A percentile compares a stretch with the other conserved stretches of the same genome.
Conservation (phyloP, 768 basidiomycete species). For the Boletus bicolor region DNA sequence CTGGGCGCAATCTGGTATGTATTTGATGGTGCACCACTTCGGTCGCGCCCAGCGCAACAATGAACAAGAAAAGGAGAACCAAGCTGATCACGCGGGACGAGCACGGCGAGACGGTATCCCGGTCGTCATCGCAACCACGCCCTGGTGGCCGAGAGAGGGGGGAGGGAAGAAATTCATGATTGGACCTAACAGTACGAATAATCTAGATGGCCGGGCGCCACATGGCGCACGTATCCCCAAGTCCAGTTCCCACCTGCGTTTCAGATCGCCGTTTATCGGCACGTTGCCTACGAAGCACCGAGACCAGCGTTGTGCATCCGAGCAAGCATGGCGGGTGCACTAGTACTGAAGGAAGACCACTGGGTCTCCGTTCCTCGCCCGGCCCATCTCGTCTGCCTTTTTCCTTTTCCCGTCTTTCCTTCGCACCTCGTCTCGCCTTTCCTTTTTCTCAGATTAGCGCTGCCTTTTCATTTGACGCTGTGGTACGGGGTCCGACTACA, state of each 20-base stretch:
- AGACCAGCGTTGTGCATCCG: too few species aligned
- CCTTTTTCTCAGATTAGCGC: neutral
- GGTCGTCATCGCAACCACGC: conserved; percentile 30
- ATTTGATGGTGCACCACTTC: conserved; percentile 1
- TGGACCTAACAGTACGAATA: neutral
- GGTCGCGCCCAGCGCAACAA: neutral
- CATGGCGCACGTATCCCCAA: neutral
- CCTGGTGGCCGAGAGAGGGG: conserved; percentile 9
- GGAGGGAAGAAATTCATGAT: neutral
- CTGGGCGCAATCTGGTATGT: conserved; percentile 1
- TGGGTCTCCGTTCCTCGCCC: neutral
- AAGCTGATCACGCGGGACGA: conserved; percentile 33
- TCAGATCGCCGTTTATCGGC: conserved; percentile 8
- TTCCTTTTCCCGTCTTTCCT: neutral
- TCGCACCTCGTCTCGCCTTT: neutral
- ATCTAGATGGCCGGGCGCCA: neutral
- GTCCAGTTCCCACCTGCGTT: neutral
- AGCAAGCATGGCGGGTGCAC: neutral
- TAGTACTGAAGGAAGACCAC: neutral
- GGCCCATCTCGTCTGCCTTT: neutral
- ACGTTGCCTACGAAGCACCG: neutral
- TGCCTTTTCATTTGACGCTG: neutral
- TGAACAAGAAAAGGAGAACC: conserved; percentile 11
- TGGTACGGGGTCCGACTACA: neutral
- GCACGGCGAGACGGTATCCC: conserved; percentile 24